Base-by-base conservation (phyloP, 202 grass and related monocot genomes). In the Schoenoplectus triqueter region DNA sequence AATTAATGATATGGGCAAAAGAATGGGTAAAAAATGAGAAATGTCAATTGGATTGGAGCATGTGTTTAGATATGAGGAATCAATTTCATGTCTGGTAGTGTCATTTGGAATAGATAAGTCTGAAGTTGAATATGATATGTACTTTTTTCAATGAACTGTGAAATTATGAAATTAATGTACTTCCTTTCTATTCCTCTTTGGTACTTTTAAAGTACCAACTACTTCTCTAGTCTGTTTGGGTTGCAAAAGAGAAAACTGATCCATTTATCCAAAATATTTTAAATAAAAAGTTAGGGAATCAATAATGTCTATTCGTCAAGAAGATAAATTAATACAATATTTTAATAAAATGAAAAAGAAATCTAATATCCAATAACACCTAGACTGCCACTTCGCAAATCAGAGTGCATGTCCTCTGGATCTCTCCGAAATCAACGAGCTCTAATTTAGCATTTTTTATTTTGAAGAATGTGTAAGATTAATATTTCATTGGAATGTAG, bases 81-180 rank as follows among this genome's bases (percentile, higher is more conserved):
- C 1, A 55, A 78, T 78, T 39, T 78, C 31, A 59, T 59, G 54
- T 44, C 54, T 78, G 31, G 74, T 60, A 78, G 5, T 78, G 54
- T 78, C 10, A 60, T 44, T 42, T 78, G 2, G 70, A 78, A 61
- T 42, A 78, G 54, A 78, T 31, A 31, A 31, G 31, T 31, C 31
- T 31, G 52, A 78, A 18, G 13, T 44, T 78, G 54, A 42, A 42
- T 42, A 60, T 78, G 74, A 44, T 78, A 78, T 75, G 72, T 57
- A 78, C 73, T 56, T 78, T 78, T 78, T 10, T 17, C 5, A 17
- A 9, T 78, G 52, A 78, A 41, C 2, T 78, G 52, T 40, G 21
- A 42, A 9, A 60, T 78, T 57, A 42, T 17, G 0, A 31, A 31
- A 51, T 73, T 21, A 73, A n/a, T 57, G 74, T 61, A 44, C 74